phyloP scores from a whole-genome alignment of 345 rosid species.

The Trapa bicornis region DNA sequence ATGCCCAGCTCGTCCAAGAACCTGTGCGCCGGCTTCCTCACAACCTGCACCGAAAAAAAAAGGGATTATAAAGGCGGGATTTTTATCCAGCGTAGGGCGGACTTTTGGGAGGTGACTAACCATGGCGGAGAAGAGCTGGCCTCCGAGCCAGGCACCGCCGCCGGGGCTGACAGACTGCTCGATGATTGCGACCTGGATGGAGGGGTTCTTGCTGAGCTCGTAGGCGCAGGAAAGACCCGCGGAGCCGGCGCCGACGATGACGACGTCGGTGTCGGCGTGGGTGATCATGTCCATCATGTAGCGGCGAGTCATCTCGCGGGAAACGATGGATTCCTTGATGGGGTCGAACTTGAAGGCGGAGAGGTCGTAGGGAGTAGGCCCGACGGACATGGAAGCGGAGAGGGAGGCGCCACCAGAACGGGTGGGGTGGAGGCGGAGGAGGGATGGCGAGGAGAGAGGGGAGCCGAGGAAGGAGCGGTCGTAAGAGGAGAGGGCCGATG shows the following conservation, averaged over 20 bases:
- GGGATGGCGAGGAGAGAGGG: slow-evolving; percentile 13
- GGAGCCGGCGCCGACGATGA: slow-evolving; percentile 36
- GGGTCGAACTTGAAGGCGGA: slow-evolving; percentile 24
- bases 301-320: slow-evolving; percentile 31
- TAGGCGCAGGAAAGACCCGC: slow-evolving; percentile 37
- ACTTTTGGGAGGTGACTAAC: slow-evolving; percentile 2
- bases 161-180: slow-evolving; percentile 59
- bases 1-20: slow-evolving; percentile 73
- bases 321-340: slow-evolving; percentile 29
- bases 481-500: slow-evolving; percentile 5
- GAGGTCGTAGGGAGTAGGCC: slow-evolving; percentile 20
- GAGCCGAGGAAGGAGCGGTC: slow-evolving; percentile 15
- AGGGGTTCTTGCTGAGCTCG: slow-evolving; percentile 36
- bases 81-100: too few species aligned
- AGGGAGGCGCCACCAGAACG: background rate
- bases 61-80: too few species aligned
- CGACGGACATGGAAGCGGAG: slow-evolving; percentile 15
- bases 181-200: slow-evolving; percentile 23
- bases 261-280: slow-evolving; percentile 34
- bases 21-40: slow-evolving; percentile 80
- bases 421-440: slow-evolving; percentile 10
- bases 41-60: slow-evolving; percentile 30
- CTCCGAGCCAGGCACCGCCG: slow-evolving; percentile 57
- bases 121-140: slow-evolving; percentile 52
- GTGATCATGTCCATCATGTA: slow-evolving; percentile 38